Evolutionary conservation across 257 asterid genomes (phyloP).

Genomic region (Fraxinus excelsior): DNA sequence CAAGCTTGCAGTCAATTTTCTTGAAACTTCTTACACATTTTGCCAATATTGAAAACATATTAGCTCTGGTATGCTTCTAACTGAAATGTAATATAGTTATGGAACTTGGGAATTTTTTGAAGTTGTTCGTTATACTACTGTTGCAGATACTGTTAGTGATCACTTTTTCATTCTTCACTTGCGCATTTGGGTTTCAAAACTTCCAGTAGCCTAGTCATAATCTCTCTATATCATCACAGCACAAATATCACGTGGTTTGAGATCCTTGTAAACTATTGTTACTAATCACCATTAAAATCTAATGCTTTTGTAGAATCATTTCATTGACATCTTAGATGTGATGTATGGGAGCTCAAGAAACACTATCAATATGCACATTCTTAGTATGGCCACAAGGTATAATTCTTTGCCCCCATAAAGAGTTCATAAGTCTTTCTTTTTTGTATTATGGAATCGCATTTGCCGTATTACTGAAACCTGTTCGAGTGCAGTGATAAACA

Average conservation of each 20-base stretch:
- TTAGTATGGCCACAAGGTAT: slow-evolving; percentile 69
- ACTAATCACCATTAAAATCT: slow-evolving; percentile 24
- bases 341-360: slow-evolving; percentile 79
- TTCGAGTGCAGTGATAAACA: slow-evolving; percentile 13
- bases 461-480: slow-evolving; percentile 24
- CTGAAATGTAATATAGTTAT: slow-evolving; percentile 16
- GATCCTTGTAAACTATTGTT: slow-evolving; percentile 11
- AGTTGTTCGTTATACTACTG: slow-evolving; percentile 12
- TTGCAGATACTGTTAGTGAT: slow-evolving; percentile 18
- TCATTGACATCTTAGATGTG: slow-evolving; percentile 69
- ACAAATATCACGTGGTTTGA: slow-evolving; percentile 21
- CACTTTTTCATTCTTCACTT: not conserved
- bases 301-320: slow-evolving; percentile 71
- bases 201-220: slow-evolving; percentile 13
- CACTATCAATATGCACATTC: slow-evolving; percentile 57
- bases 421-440: slow-evolving; percentile 1
- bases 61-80: slow-evolving; percentile 61
- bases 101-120: slow-evolving; percentile 13
- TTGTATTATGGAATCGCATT: slow-evolving; percentile 1
- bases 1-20: slow-evolving; percentile 69
- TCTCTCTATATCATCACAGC: slow-evolving; percentile 6
- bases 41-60: slow-evolving; percentile 50
- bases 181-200: not conserved
- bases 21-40: slow-evolving; percentile 61
- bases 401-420: slow-evolving; percentile 10